Percentiles rank a stretch among this genome's conserved stretches.
phyloP scores from a whole-genome alignment of 495 filamentous ascomycete genomes.

The Penicillium arizonense region DNA sequence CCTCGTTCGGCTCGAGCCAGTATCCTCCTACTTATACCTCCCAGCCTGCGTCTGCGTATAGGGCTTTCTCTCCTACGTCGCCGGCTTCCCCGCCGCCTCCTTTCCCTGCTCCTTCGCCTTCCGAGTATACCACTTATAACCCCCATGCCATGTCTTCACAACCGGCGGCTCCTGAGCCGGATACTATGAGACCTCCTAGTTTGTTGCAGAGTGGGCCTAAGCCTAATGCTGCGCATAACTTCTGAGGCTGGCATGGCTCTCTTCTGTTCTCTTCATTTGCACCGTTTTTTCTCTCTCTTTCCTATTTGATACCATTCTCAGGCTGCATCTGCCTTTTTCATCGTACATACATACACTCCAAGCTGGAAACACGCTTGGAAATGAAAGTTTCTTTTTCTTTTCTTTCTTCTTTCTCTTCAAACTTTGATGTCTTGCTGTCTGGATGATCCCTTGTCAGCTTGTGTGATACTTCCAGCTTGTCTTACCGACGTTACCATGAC shows the following conservation, averaged over 20 bases:
- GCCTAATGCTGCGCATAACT: slow-evolving; percentile 34
- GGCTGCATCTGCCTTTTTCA: slow-evolving; percentile 3
- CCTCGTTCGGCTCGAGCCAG: slow-evolving; percentile 27
- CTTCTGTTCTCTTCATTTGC: slow-evolving; percentile 10
- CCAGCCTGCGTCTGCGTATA: slow-evolving; percentile 23
- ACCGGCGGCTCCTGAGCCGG: slow-evolving; percentile 3
- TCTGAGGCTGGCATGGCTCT: slow-evolving; percentile 15
- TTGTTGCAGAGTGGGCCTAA: slow-evolving; percentile 43
- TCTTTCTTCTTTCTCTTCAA: not conserved
- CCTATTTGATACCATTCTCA: slow-evolving; percentile 18
- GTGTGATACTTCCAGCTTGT: not conserved
- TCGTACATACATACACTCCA: not conserved
- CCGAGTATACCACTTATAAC: slow-evolving; percentile 21
- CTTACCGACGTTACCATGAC: no score
- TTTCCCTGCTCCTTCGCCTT: slow-evolving; percentile 25
- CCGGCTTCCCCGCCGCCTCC: slow-evolving; percentile 36
- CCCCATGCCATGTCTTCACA: slow-evolving; percentile 9
- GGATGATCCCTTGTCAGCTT: not conserved
- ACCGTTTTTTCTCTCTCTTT: slow-evolving; percentile 11
- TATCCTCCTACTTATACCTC: slow-evolving; percentile 28
- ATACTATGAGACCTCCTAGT: slow-evolving; percentile 38
- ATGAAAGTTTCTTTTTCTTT: not conserved
- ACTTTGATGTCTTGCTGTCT: not conserved
- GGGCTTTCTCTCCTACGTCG: slow-evolving; percentile 25
- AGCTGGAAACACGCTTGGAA: slow-evolving; percentile 1